Percentiles rank a stretch among this genome's conserved stretches.
Conservation (phyloP, 2,329 filamentous ascomycete species). For the Fusarium sp. region DNA sequence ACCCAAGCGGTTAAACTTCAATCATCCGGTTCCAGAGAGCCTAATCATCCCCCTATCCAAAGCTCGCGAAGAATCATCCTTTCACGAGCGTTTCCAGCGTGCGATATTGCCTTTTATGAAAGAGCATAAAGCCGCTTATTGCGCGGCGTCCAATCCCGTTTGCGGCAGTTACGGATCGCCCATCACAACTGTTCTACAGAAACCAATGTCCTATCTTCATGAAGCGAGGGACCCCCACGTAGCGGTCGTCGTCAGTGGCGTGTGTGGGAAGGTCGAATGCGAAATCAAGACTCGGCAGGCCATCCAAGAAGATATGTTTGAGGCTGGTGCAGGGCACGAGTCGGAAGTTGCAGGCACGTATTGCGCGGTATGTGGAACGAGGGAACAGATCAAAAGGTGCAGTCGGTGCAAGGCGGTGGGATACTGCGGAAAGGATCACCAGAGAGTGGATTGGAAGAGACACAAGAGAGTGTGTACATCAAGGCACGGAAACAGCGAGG, state of each 20-base stretch:
- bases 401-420: neutral
- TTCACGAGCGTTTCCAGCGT: neutral
- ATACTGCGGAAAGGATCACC: neutral
- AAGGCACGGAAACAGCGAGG: neutral
- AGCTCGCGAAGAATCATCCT: neutral
- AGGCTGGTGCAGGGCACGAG: slow-evolving; percentile 3
- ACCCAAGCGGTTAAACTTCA: neutral
- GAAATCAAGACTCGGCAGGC: neutral
- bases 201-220: neutral
- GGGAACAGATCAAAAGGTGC: neutral
- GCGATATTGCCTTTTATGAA: slow-evolving; percentile 5
- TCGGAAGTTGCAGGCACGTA: neutral
- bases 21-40: neutral
- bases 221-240: neutral
- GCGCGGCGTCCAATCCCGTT: slow-evolving; percentile 6
- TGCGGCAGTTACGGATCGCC: slow-evolving; percentile 5
- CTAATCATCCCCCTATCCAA: slow-evolving; percentile 7
- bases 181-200: slow-evolving; percentile 7
- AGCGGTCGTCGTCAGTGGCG: neutral
- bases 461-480: neutral
- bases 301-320: neutral
- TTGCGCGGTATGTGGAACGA: neutral
- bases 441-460: neutral
- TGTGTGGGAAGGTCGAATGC: slow-evolving; percentile 1
- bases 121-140: slow-evolving; percentile 6